phyloP scores from a whole-genome alignment of 192 early-diverging fungal genomes.

The Endogone sp. region DNA sequence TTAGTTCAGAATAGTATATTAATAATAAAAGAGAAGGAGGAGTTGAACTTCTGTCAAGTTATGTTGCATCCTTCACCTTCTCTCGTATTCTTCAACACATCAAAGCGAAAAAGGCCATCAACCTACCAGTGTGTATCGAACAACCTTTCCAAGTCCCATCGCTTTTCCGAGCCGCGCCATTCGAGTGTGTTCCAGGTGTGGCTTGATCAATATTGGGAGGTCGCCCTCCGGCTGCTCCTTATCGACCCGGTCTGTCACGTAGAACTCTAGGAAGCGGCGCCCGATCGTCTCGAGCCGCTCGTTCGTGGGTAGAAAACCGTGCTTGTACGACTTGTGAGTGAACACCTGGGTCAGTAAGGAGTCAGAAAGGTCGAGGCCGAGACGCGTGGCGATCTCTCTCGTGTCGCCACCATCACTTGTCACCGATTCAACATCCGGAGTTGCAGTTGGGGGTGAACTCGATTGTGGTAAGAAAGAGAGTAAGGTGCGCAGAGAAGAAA shows the following conservation, averaged over 20 bases:
- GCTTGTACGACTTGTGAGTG: slow-evolving; percentile 45
- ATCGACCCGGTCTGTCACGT: slow-evolving; percentile 5
- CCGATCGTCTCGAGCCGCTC: slow-evolving; percentile 32
- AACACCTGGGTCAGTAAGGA: slow-evolving; percentile 38
- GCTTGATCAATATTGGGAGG: not conserved
- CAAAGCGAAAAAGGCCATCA: no score
- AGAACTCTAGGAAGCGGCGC: slow-evolving; percentile 12
- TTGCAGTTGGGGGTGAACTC: not conserved
- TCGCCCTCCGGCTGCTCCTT: not conserved
- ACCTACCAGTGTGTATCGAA: not conserved
- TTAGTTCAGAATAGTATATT: no score
- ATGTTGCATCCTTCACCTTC: not conserved
- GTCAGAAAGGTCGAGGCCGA: slow-evolving; percentile 18
- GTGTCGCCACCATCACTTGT: not conserved
- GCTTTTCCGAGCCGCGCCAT: not conserved
- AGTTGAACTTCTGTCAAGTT: not conserved
- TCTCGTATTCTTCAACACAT: not conserved
- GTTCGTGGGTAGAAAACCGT: slow-evolving; percentile 43
- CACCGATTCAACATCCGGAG: not conserved
- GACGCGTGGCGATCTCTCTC: not conserved
- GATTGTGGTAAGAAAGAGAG: not conserved
- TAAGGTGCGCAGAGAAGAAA: no score
- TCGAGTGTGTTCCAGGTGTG: not conserved
- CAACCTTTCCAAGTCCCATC: not conserved
- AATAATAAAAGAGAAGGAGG: not conserved